Evolutionary conservation across 2,329 filamentous ascomycete genomes (phyloP), one percentile per base, ranked within the genome.

Genomic region (Fusarium hainanense): DNA sequence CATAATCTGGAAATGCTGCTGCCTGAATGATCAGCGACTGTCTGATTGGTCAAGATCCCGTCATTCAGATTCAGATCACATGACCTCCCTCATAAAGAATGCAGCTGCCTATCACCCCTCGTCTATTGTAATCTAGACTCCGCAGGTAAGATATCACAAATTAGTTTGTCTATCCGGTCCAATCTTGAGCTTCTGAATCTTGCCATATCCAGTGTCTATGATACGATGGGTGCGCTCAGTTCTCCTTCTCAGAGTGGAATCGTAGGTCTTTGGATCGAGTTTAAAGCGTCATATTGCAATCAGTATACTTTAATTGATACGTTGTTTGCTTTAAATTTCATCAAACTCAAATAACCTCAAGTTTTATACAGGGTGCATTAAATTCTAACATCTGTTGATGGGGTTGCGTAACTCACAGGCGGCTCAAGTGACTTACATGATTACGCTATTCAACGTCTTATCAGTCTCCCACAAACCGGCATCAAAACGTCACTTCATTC

Each of bases 1-100:
- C 57, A 58, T 14, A 42, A 62, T 64, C 48, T 55, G 58, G 58
- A 13, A 74, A 75, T 66, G 70, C 71, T 75, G 72, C 74, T 75
- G 74, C 74, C 74, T 75, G 69, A 70, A 66, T n/a, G 58, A 69
- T 66, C 51, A 60, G 28, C 59, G 34, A 20, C 7, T 5, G 7
- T 41, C 27, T 61, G 11, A 75, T 74, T 74, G 72, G 72, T 34
- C 10, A 3, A 2, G 2, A 10, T 20, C 9, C 12, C 42, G 34
- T 34, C 27, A 25, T 52, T 2, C 18, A n/a, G 12, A 41, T 23
- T 2, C 7, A 3, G 6, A 34, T 49, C 63, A 66, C 46, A 42
- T 54, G 54, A 66, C 54, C 23, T 25, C 23, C 27, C 28, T 60
- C 40, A 52, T 27, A 1, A 25, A 50, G 28, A 71, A 65, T 55